phyloP scores from a whole-genome alignment of 176 grass and related monocot genomes.

The Carex parvula region DNA sequence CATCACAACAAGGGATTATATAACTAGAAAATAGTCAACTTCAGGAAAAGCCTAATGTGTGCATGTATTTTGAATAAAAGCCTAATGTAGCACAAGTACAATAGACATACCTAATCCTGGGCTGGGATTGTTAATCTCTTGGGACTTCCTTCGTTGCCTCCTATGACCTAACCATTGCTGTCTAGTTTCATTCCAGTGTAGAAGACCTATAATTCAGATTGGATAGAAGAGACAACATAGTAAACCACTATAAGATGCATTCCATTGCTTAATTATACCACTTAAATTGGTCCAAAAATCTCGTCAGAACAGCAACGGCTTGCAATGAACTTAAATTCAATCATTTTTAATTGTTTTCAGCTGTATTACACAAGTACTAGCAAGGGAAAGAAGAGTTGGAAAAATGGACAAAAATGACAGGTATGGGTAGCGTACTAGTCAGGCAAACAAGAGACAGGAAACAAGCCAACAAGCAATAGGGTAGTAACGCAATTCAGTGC shows the following conservation, averaged over 20 bases:
- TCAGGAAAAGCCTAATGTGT: neutral
- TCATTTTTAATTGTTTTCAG: neutral
- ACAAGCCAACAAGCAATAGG: no score
- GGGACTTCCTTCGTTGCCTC: conserved; percentile 33
- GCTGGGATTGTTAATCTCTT: conserved; percentile 33
- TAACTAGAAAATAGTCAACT: neutral
- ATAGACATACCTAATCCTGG: conserved; percentile 66
- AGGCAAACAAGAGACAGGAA: no score
- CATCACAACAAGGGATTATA: neutral
- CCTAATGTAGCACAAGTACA: neutral
- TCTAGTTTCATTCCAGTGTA: conserved; percentile 82
- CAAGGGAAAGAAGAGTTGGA: neutral
- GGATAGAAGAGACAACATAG: neutral
- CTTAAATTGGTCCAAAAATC: neutral
- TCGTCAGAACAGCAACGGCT: neutral
- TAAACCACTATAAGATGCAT: neutral
- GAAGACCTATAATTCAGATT: conserved; percentile 48
- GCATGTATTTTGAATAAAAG: neutral
- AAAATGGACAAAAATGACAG: neutral
- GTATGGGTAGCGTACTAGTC: neutral
- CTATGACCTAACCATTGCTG: conserved; percentile 72
- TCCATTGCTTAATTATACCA: neutral
- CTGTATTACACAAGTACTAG: neutral
- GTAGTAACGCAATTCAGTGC: no score
- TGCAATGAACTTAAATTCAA: neutral